Evolutionary conservation across 495 filamentous ascomycete genomes (phyloP), one percentile per base, ranked within the genome.

Genomic region (Aspergillus heteromorphus): DNA sequence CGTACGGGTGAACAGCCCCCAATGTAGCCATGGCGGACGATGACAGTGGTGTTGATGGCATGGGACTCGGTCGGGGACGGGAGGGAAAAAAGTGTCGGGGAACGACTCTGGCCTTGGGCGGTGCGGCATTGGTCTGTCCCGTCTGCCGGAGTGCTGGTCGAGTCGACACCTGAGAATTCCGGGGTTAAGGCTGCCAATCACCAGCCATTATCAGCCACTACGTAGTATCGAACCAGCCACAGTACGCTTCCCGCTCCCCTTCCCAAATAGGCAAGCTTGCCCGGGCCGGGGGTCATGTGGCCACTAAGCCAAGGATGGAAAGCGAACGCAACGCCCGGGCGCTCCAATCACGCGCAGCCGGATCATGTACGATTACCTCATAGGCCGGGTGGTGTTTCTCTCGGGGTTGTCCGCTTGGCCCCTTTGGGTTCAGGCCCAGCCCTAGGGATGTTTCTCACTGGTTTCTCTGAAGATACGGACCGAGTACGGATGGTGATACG

Each of bases 21-120:
- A 74, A 71, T 64, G 70, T 68, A 63, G 71, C 70, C 70, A 70
- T 72, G 53, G 54, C 40, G 60, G 55, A 23, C 30, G 48, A 51
- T 4, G 23, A 34, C 13, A 2, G 11, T 51, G 31, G 49, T 40
- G 4, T 45, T 47, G 43, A 17, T 54, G 43, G 43, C 19, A 30
- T 20, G 47, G 48, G 20, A 36, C 2, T 36, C n/a, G n/a, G n/a
- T 23, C 41, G 54, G 45, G 20, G 48, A 29, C 17, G 13, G 23
- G 48, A 49, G 59, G 59, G 67, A 68, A 69, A 70, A 72, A 72
- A 65, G 63, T 63, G 55, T 49, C 49, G 49, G 50, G 42, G 14
- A 57, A 66, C n/a, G 23, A 27, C 23, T 47, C n/a, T n/a, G n/a
- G 20, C 54, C 52, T 56, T 61, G 42, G 42, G 40, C 40, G 40